These are phyloP conservation scores for Penicillium robsamsonii DNA, from an alignment of 495 filamentous ascomycete species.

Conservation along the genomic window DNA sequence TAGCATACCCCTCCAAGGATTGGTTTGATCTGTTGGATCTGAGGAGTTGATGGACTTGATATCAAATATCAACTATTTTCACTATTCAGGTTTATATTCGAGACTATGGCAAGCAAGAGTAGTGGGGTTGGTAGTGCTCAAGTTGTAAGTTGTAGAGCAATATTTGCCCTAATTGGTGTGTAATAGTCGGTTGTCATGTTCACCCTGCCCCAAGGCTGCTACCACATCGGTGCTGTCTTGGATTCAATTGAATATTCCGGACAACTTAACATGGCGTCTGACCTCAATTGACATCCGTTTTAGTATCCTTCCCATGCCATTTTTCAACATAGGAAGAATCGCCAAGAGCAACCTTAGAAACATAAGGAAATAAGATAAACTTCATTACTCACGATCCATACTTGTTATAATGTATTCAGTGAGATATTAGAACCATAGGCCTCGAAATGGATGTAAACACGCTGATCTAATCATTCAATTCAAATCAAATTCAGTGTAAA, in stretches of 20 bases:
- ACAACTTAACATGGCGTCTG: not conserved
- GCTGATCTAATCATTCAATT: constrained; percentile 1
- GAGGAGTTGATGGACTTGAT: not conserved
- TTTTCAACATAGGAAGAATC: not conserved
- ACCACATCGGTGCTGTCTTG: not conserved
- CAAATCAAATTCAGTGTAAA: constrained; percentile 5
- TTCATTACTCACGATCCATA: not conserved
- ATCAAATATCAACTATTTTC: not conserved
- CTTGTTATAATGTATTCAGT: not conserved
- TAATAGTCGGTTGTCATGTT: not conserved
- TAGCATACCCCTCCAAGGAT: not conserved
- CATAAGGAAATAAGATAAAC: not conserved
- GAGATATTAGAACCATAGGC: not conserved
- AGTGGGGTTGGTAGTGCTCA: not conserved
- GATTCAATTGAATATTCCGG: not conserved
- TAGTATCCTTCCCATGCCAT: not conserved
- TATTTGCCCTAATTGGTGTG: not conserved
- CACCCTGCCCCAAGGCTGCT: not conserved
- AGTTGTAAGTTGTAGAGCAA: not conserved
- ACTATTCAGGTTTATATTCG: not conserved
- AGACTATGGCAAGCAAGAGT: not conserved
- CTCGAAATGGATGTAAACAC: not conserved
- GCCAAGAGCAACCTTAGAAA: no score
- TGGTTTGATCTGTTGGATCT: not conserved
- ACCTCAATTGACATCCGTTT: not conserved